Evolutionary conservation across 2,329 filamentous ascomycete species (phyloP).

Genomic region (Neonectria coccinea): DNA sequence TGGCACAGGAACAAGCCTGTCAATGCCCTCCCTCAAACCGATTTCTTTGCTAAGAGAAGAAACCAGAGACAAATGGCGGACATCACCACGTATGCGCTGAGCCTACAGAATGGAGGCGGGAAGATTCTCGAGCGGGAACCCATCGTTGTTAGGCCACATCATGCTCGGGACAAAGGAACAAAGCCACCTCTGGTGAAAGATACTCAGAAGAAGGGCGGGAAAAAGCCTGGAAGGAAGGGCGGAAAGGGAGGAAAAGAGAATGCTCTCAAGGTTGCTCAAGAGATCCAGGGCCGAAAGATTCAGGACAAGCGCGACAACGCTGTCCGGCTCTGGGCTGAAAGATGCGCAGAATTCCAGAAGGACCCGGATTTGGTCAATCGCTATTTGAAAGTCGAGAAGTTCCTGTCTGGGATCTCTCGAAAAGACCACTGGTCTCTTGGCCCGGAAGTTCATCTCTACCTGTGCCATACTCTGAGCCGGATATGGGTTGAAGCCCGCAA

Average conservation of each 20-base stretch:
- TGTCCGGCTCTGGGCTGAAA: slow-evolving; percentile 57
- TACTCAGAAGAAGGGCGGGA: slow-evolving; percentile 38
- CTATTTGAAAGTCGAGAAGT: slow-evolving; percentile 62
- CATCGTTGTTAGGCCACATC: slow-evolving; percentile 61
- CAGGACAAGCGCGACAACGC: slow-evolving; percentile 46
- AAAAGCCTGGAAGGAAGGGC: slow-evolving; percentile 49
- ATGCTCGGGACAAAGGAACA: slow-evolving; percentile 21
- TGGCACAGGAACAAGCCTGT: slow-evolving; percentile 72
- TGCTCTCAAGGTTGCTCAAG: slow-evolving; percentile 50
- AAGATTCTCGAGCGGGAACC: slow-evolving; percentile 73
- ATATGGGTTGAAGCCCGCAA: slow-evolving; percentile 29
- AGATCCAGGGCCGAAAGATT: slow-evolving; percentile 50
- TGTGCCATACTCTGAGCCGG: slow-evolving; percentile 50
- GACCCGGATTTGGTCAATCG: slow-evolving; percentile 56
- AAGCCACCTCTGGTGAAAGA: not conserved
- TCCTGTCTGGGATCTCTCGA: slow-evolving; percentile 56
- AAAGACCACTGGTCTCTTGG: slow-evolving; percentile 46
- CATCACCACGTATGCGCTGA: slow-evolving; percentile 76
- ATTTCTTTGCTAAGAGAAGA: slow-evolving; percentile 53
- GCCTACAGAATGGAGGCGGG: slow-evolving; percentile 73
- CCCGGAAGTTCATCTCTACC: slow-evolving; percentile 51
- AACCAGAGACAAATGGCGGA: slow-evolving; percentile 77
- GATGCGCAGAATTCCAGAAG: slow-evolving; percentile 60
- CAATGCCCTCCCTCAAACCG: slow-evolving; percentile 51
- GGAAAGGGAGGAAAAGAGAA: slow-evolving; percentile 50